Conservation (phyloP, 208 protist species). For the Naegleria fowleri region DNA sequence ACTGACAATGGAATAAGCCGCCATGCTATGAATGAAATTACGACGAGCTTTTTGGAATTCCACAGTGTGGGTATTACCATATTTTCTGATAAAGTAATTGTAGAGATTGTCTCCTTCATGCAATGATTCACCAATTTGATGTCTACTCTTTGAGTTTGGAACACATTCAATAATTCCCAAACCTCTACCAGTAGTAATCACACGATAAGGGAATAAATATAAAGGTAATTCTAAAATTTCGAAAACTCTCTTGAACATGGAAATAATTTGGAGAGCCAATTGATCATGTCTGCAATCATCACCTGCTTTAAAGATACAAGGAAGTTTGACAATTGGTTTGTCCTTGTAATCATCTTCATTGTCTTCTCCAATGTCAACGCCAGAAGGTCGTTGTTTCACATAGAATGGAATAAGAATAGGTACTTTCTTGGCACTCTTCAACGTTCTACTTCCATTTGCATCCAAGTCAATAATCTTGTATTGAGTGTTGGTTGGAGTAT, state of each 20-base stretch:
- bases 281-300: conserved; percentile 89
- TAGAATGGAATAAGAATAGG: conserved; percentile 78
- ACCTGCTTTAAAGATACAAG: conserved; percentile 88
- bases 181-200: conserved; percentile 71
- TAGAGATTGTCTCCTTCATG: conserved; percentile 67
- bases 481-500: conserved; percentile 68
- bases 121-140: conserved; percentile 74
- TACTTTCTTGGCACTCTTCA: conserved; percentile 79
- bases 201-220: conserved; percentile 82
- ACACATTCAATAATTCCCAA: conserved; percentile 85
- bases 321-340: conserved; percentile 47
- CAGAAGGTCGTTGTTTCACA: conserved; percentile 49
- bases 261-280: conserved; percentile 82
- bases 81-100: conserved; percentile 81
- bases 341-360: conserved; percentile 14
- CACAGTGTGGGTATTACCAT: conserved; percentile 68
- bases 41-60: conserved; percentile 70
- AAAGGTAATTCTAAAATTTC: conserved; percentile 63
- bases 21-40: conserved; percentile 64
- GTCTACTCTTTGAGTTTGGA: conserved; percentile 67
- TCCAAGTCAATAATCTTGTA: conserved; percentile 66
- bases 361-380: conserved; percentile 37
- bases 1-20: conserved; percentile 50
- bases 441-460: conserved; percentile 60
- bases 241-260: conserved; percentile 71